Conservation (phyloP, 208 protist genomes). For the Leishmania mexicana region DNA sequence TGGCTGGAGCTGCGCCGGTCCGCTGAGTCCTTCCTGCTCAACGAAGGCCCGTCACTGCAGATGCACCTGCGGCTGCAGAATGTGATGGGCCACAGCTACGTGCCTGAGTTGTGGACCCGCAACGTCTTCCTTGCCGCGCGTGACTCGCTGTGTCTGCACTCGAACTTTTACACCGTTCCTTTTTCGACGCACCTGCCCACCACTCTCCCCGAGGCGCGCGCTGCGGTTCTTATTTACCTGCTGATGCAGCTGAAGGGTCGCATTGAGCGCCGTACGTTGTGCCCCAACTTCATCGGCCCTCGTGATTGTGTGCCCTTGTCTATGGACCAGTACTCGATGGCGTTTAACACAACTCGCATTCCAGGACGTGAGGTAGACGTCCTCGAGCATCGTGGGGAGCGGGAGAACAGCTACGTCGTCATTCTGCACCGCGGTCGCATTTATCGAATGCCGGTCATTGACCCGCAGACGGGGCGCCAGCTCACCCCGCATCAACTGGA, state of each 20-base stretch:
- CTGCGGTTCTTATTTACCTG: conserved; percentile 64
- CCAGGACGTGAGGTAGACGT: conserved; percentile 82
- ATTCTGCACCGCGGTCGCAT: conserved; percentile 75
- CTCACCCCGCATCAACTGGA: conserved; percentile 70
- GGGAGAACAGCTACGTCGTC: conserved; percentile 67
- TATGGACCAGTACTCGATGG: conserved; percentile 85
- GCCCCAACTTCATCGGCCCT: conserved; percentile 53
- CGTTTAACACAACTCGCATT: conserved; percentile 86
- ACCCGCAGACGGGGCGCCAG: conserved; percentile 47
- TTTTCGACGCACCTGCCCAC: conserved; percentile 61
- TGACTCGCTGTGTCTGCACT: conserved; percentile 77
- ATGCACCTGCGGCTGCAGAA: conserved; percentile 73
- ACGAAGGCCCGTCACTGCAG: conserved; percentile 79
- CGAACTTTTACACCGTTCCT: conserved; percentile 90
- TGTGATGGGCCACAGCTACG: conserved; percentile 66
- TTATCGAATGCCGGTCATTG: conserved; percentile 59
- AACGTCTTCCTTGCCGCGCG: conserved; percentile 88
- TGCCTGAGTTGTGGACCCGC: conserved; percentile 90
- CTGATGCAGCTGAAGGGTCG: conserved; percentile 64
- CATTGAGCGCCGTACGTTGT: conserved; percentile 67
- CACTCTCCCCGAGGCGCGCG: conserved; percentile 52
- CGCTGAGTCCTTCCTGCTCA: conserved; percentile 64
- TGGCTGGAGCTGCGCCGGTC: conserved; percentile 51
- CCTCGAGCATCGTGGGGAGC: conserved; percentile 49
- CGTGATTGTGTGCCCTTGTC: conserved; percentile 69